Evolutionary conservation across 1,139 yeast species (phyloP).

Genomic region (Scheffersomyces segobiensis): DNA sequence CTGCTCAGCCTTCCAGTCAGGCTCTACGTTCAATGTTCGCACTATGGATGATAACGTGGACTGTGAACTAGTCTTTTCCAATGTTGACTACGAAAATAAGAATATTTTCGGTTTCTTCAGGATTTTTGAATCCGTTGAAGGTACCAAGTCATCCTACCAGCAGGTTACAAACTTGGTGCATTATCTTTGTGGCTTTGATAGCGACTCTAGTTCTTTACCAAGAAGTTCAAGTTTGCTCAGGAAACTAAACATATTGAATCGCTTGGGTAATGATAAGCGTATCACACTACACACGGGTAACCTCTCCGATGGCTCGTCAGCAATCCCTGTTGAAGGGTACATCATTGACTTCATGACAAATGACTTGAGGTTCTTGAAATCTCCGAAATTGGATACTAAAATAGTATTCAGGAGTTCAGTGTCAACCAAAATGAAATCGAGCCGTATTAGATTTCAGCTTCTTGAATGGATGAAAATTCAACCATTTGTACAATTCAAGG

Average conservation of each 20-base stretch:
- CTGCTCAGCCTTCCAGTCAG: conserved; percentile 18
- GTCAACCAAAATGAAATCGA: conserved; percentile 11
- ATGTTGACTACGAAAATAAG: conserved; percentile 21
- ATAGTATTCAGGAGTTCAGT: conserved; percentile 9
- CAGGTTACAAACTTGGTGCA: background rate
- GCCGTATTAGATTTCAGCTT: conserved; percentile 28
- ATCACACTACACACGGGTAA: background rate
- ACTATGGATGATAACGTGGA: conserved; percentile 4
- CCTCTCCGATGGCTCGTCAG: background rate
- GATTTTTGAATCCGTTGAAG: background rate
- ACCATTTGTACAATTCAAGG: conserved; percentile 37
- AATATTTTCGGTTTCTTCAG: conserved; percentile 20
- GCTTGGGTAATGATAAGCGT: background rate
- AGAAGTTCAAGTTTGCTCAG: conserved; percentile 6
- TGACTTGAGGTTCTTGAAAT: conserved; percentile 35
- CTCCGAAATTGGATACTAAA: conserved; percentile 2
- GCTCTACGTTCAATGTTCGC: conserved; percentile 17
- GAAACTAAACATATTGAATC: conserved; percentile 7
- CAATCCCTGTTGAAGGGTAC: conserved; percentile 19
- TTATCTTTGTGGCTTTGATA: conserved; percentile 8
- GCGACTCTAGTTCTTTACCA: conserved; percentile 1
- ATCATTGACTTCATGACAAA: conserved; percentile 36
- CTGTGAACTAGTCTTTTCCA: conserved; percentile 16
- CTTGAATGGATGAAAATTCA: conserved; percentile 41
- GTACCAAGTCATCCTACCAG: background rate